Percentiles rank a stretch among this genome's conserved stretches.
Conservation (phyloP, 768 basidiomycete genomes). For the Gelatoporia subvermispora region DNA sequence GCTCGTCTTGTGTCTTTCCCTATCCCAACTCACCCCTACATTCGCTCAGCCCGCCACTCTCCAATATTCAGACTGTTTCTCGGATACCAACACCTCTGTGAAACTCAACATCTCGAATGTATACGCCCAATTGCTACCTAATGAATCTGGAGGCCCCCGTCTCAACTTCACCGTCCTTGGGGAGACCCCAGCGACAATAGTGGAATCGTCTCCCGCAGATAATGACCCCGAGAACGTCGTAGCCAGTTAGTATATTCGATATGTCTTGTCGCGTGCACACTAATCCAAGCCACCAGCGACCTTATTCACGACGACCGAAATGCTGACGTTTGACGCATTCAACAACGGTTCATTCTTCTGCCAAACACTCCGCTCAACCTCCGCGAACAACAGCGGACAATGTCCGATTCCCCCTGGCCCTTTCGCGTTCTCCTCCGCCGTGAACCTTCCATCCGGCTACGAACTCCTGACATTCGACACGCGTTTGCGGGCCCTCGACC, state of each 20-base stretch:
- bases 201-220: slow-evolving; percentile 54
- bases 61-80: slow-evolving; percentile 67
- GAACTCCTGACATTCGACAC: slow-evolving; percentile 82
- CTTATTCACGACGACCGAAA: slow-evolving; percentile 76
- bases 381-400: slow-evolving; percentile 52
- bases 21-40: slow-evolving; percentile 10
- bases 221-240: slow-evolving; percentile 45
- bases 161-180: slow-evolving; percentile 77
- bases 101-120: slow-evolving; percentile 66
- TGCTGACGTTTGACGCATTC: slow-evolving; percentile 74
- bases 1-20: slow-evolving; percentile 12
- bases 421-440: slow-evolving; percentile 75
- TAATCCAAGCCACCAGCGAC: slow-evolving; percentile 49
- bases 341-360: slow-evolving; percentile 75
- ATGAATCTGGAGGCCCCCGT: slow-evolving; percentile 35
- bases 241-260: slow-evolving; percentile 33
- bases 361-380: slow-evolving; percentile 69
- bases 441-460: slow-evolving; percentile 60
- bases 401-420: slow-evolving; percentile 80
- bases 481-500: slow-evolving; percentile 84
- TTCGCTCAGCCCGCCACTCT: slow-evolving; percentile 53
- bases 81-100: slow-evolving; percentile 39
- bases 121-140: slow-evolving; percentile 63
- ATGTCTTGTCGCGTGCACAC: slow-evolving; percentile 4
- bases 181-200: slow-evolving; percentile 49